These are phyloP conservation scores for Paraleonurus japonicus DNA, from an alignment of 257 asterid species.

Conservation along the genomic window DNA sequence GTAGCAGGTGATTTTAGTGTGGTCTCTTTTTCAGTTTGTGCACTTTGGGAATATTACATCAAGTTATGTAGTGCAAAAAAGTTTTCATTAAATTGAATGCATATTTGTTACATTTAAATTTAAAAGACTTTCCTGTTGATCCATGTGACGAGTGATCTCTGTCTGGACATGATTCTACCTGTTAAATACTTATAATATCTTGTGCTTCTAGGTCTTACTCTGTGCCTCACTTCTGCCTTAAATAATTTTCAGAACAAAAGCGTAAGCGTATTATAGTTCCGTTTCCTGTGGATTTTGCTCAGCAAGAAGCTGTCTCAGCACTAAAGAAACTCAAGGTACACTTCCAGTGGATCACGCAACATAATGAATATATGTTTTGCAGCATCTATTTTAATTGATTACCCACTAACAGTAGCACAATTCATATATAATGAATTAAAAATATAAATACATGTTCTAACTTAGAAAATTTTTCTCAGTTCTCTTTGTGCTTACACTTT, in stretches of 20 bases:
- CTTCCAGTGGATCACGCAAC: constrained; percentile 19
- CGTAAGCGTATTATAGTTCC: constrained; percentile 55
- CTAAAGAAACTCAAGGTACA: constrained; percentile 84
- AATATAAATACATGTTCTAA: neutral
- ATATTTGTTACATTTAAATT: neutral
- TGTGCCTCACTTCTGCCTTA: constrained; percentile 14
- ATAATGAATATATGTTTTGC: neutral
- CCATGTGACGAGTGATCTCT: neutral
- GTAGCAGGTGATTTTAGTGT: constrained; percentile 43
- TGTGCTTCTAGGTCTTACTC: constrained; percentile 9
- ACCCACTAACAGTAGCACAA: neutral
- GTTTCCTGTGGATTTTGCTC: constrained; percentile 67
- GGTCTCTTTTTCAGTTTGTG: constrained; percentile 11
- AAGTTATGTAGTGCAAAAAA: neutral
- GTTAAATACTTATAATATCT: constrained; percentile 1
- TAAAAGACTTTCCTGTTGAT: neutral
- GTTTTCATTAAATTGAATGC: neutral
- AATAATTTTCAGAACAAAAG: constrained; percentile 31
- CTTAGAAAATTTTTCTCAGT: constrained; percentile 13
- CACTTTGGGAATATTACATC: neutral
- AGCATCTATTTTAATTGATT: neutral
- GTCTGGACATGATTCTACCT: neutral
- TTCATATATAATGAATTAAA: neutral
- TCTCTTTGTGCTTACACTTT: constrained; percentile 34
- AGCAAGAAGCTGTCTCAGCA: constrained; percentile 68